Base-by-base conservation (phyloP, 108 stramenopile species). In the Cyclotella sp. region DNA sequence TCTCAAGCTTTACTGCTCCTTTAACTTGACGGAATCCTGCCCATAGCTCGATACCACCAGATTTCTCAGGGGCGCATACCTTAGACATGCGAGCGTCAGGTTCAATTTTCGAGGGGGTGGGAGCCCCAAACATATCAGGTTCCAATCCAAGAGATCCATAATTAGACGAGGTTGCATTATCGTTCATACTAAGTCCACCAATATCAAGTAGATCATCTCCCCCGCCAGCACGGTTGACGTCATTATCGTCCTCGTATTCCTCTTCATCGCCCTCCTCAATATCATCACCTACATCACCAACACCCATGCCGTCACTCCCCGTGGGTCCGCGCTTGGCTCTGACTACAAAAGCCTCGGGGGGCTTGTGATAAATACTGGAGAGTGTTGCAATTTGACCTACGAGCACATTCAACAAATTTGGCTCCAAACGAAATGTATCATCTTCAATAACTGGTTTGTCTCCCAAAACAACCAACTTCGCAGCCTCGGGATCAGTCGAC, bases 391-490 rank as follows among this genome's bases (percentile, higher is more conserved):
- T 96, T 76, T 98, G 96, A 11, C 87, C 88, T 71, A 98, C 93
- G 64, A 98, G 72, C 21, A 88, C 77, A 73, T 98, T 98, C 46
- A 99, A 88, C 72, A 98, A 76, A 21, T 87, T 78, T 42, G 97
- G 96, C 78, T 98, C 98, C 54, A 99, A 83, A 10, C 87, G 77
- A 84, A 94, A 97, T 26, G 98, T 98, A 81, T 99, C 98, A 86
- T 99, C 99, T 64, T 95, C 95, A 81, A 99, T 98, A 45, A 97
- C 96, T 28, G 99, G 99, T 88, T 98, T 98, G 78, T 98, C 97
- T 14, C 96, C 96, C 49, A 99, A 82, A 6, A 99, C 98, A 13
- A 99, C 97, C 80, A 97, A 92, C 81, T 98, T 98, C 70, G 99
- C 99, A 9, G 98, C 98, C 71, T 99, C 97, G 16, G 98, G 99